These are phyloP conservation scores for Boletus subcaerulescens DNA, from an alignment of 768 basidiomycete genomes.

Conservation along the genomic window DNA sequence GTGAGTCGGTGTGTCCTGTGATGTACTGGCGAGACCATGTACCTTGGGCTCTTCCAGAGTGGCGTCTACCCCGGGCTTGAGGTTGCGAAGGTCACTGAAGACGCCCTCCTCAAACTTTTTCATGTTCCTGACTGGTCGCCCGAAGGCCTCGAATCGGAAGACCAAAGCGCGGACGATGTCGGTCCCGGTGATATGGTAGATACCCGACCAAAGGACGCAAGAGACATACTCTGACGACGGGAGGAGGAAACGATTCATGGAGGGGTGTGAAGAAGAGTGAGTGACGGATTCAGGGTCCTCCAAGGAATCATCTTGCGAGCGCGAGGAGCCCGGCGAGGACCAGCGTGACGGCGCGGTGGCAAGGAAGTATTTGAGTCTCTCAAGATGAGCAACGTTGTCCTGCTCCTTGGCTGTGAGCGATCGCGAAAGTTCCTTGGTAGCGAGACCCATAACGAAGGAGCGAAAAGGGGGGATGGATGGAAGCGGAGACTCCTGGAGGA, in stretches of 20 bases:
- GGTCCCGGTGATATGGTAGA: constrained; percentile 94
- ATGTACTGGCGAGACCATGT: constrained; percentile 21
- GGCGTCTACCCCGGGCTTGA: constrained; percentile 92
- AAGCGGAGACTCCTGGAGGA: constrained; percentile 10
- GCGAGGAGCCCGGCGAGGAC: constrained; percentile 40
- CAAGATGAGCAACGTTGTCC: constrained; percentile 70
- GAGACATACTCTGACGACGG: constrained; percentile 86
- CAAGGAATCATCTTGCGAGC: constrained; percentile 15
- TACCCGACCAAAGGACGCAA: constrained; percentile 88
- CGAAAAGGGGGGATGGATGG: constrained; percentile 5
- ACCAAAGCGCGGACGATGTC: constrained; percentile 94
- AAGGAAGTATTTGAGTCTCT: constrained; percentile 85
- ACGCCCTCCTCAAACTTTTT: constrained; percentile 99
- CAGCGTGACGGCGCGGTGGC: constrained; percentile 80
- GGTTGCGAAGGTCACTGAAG: constrained; percentile 87
- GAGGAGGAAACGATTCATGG: constrained; percentile 82
- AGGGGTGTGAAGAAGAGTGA: constrained; percentile 63
- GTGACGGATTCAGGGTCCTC: constrained; percentile 26
- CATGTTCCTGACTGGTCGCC: constrained; percentile 85
- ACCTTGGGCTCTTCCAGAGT: constrained; percentile 97
- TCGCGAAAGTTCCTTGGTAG: constrained; percentile 33
- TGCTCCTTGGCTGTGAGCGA: constrained; percentile 63
- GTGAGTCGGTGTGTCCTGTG: background rate
- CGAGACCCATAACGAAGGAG: constrained; percentile 26
- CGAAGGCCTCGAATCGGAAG: constrained; percentile 93